A percentile compares a stretch with the other conserved stretches of the same genome.
Conservation (phyloP, 192 early-diverging fungal genomes). For the Backusella sp. region DNA sequence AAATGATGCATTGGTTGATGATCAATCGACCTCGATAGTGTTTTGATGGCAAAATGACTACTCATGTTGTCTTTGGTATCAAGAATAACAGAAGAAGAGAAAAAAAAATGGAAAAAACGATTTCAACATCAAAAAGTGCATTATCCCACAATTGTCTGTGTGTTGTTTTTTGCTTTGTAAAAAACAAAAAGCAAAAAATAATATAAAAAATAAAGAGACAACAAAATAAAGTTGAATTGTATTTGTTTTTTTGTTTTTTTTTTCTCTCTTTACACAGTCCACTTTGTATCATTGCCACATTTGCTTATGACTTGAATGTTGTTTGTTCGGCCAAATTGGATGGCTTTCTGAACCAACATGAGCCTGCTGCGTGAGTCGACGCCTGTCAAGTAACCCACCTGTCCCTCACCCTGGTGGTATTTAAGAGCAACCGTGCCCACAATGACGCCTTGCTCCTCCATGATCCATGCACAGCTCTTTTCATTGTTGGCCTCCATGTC, state of each 20-base stretch:
- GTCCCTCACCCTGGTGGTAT: conserved; percentile 11
- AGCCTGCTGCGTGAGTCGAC: background rate
- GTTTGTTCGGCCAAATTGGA: conserved; percentile 20
- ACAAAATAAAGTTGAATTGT: conserved; percentile 10
- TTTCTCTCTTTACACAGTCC: background rate
- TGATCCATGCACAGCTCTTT: conserved; percentile 19
- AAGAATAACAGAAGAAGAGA: background rate
- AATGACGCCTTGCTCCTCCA: background rate
- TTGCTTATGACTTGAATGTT: conserved; percentile 25
- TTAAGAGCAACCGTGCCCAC: conserved; percentile 9
- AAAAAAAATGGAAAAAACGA: background rate
- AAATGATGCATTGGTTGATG: conserved; percentile 20
- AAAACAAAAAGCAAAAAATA: conserved; percentile 8
- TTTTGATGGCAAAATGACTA: conserved; percentile 1
- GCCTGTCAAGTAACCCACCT: conserved; percentile 15
- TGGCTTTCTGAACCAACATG: conserved; percentile 21
- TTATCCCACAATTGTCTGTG: background rate
- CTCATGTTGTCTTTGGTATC: background rate
- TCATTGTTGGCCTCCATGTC: background rate
- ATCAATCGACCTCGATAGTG: background rate
- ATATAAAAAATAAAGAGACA: background rate
- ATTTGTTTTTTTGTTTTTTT: background rate
- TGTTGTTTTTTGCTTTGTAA: background rate
- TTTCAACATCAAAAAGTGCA: background rate
- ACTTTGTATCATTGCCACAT: conserved; percentile 7